Conservation (phyloP, 129 eudicot genomes). For the Logfia minima region DNA sequence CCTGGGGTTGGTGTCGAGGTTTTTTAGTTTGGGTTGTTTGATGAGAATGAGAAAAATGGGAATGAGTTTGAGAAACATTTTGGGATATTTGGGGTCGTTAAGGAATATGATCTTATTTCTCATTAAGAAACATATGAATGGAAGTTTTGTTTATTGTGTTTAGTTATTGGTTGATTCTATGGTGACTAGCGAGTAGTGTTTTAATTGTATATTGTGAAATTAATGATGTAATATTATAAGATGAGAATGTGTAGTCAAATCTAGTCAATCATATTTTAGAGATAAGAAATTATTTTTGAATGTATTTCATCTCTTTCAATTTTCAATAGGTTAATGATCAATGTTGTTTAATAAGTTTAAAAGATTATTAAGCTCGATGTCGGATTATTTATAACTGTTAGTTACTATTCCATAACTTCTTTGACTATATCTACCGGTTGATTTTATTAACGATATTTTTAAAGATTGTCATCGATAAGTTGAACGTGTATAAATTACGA, state of each 20-base stretch:
- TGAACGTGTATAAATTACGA: too few relatives aligned
- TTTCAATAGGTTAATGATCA: too few relatives aligned
- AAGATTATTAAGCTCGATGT: too few relatives aligned
- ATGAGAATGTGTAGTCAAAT: too few relatives aligned
- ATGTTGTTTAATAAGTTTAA: too few relatives aligned
- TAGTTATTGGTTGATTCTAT: neutral
- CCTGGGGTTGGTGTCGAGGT: slow-evolving; percentile 73
- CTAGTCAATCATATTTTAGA: neutral
- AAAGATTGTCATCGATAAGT: too few relatives aligned
- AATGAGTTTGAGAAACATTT: slow-evolving; percentile 70
- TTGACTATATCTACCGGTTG: too few relatives aligned
- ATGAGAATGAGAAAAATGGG: slow-evolving; percentile 72
- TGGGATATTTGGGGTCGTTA: slow-evolving; percentile 62
- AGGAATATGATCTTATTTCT: slow-evolving; percentile 67
- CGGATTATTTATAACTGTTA: too few relatives aligned
- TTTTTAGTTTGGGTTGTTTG: slow-evolving; percentile 71
- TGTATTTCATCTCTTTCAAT: neutral
- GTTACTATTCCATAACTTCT: too few relatives aligned
- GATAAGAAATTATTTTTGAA: too few relatives aligned
- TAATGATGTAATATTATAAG: neutral
- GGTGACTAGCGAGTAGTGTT: neutral
- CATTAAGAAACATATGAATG: slow-evolving; percentile 9
- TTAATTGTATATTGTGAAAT: neutral
- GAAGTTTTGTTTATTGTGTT: neutral
- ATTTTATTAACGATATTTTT: too few relatives aligned